These are phyloP conservation scores for Digitaria exilis DNA, from an alignment of 202 grass and related monocot species.

Conservation along the genomic window DNA sequence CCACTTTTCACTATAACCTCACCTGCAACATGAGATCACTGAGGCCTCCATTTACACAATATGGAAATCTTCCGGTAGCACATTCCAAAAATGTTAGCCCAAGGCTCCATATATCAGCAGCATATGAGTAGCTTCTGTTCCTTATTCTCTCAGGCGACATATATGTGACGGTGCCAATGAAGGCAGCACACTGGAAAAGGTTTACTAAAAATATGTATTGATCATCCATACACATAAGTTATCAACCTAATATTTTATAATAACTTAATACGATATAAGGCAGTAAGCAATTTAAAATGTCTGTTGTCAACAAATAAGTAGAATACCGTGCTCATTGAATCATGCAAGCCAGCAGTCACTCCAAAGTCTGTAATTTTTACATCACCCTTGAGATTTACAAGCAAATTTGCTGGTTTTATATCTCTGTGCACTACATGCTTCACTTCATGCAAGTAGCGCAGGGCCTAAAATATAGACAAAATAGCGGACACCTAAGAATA, in stretches of 20 bases:
- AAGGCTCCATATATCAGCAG: constrained; percentile 98
- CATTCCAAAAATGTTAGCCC: constrained; percentile 90
- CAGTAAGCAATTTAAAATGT: neutral
- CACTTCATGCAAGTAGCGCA: constrained; percentile 82
- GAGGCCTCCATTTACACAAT: constrained; percentile 79
- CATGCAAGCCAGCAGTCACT: constrained; percentile 84
- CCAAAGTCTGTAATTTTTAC: constrained; percentile 94
- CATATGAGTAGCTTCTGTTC: constrained; percentile 83
- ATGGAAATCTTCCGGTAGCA: constrained; percentile 94
- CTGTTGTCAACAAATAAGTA: constrained; percentile 18
- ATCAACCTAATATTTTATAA: neutral
- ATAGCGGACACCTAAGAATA: neutral
- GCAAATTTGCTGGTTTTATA: constrained; percentile 97
- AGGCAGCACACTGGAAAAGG: constrained; percentile 83
- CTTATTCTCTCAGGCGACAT: constrained; percentile 99
- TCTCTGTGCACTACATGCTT: constrained; percentile 97
- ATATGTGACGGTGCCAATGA: constrained; percentile 94
- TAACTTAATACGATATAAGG: neutral
- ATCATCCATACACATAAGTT: constrained; percentile 21
- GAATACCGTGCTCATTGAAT: constrained; percentile 92
- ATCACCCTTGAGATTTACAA: constrained; percentile 91
- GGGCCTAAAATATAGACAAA: constrained; percentile 53
- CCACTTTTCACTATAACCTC: neutral
- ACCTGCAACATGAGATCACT: constrained; percentile 99
- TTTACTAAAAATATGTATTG: constrained; percentile 47